These are phyloP conservation scores for Crithidia mellificae DNA, from an alignment of 208 protist species.

Conservation along the genomic window DNA sequence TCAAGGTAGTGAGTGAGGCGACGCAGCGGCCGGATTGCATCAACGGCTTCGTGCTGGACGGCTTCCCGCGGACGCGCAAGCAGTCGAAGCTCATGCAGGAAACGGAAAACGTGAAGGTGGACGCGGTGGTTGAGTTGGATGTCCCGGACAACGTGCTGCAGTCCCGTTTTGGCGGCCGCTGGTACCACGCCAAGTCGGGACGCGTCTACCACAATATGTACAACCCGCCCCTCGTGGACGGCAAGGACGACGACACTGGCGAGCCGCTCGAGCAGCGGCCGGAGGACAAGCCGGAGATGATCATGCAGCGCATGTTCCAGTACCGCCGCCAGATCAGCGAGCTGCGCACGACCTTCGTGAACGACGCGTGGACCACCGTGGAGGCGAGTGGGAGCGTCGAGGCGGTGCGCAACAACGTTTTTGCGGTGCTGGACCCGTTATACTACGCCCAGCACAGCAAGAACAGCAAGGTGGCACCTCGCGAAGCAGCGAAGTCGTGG, in stretches of 20 bases:
- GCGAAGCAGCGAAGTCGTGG: constrained; percentile 24
- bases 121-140: constrained; percentile 70
- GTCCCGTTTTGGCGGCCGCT: constrained; percentile 78
- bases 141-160: constrained; percentile 74
- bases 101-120: constrained; percentile 50
- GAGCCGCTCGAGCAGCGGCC: constrained; percentile 85
- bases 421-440: constrained; percentile 67
- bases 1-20: constrained; percentile 70
- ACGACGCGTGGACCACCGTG: constrained; percentile 55
- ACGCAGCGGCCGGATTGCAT: constrained; percentile 79
- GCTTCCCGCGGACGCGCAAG: constrained; percentile 73
- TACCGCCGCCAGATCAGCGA: constrained; percentile 77
- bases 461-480: background rate
- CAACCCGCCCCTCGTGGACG: constrained; percentile 84
- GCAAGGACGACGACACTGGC: constrained; percentile 92
- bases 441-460: constrained; percentile 36
- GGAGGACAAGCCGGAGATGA: constrained; percentile 90
- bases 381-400: constrained; percentile 74
- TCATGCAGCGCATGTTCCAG: constrained; percentile 73
- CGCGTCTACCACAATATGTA: constrained; percentile 93
- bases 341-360: constrained; percentile 73
- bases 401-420: constrained; percentile 73
- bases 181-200: constrained; percentile 84
- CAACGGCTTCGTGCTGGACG: constrained; percentile 91
- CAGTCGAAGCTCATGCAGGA: constrained; percentile 70